Conservation (phyloP, 208 protist genomes). For the Trypanosoma melophagium region DNA sequence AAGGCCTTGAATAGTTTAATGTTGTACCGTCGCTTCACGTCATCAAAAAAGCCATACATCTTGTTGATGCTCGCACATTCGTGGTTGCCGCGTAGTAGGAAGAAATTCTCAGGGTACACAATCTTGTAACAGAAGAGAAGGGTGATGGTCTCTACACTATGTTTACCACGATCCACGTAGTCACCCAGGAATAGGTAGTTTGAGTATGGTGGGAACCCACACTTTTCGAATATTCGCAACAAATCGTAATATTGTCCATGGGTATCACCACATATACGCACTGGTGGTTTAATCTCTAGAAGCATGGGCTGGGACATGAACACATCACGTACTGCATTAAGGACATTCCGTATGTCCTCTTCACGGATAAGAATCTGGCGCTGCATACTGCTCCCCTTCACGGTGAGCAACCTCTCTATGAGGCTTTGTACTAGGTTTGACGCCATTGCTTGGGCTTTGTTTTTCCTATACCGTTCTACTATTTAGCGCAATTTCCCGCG, state of each 20-base stretch:
- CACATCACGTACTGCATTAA: conserved; percentile 74
- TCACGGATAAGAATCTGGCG: conserved; percentile 74
- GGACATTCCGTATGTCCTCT: conserved; percentile 78
- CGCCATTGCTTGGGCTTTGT: too few species aligned
- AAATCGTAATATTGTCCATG: conserved; percentile 99
- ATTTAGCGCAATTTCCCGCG: too few species aligned
- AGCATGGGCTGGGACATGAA: conserved; percentile 91
- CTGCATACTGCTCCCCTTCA: conserved; percentile 59
- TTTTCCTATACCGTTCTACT: too few species aligned
- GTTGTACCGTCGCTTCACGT: too few species aligned
- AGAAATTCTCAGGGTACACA: too few species aligned
- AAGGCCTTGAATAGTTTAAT: too few species aligned
- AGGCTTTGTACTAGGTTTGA: conserved; percentile 42
- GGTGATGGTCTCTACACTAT: too few species aligned
- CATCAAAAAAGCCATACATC: too few species aligned
- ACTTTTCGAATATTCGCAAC: conserved; percentile 98
- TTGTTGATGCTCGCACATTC: too few species aligned
- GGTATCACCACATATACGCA: conserved; percentile 95
- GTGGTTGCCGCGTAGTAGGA: too few species aligned
- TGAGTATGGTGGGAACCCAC: conserved; percentile 97
- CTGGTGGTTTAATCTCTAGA: conserved; percentile 84
- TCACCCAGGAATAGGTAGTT: conserved; percentile 99
- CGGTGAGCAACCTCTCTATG: conserved; percentile 42
- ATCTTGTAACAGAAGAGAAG: too few species aligned
- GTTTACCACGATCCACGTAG: too few species aligned